Conservation (phyloP, 73 alveolate species). For the Stentor coeruleus region DNA sequence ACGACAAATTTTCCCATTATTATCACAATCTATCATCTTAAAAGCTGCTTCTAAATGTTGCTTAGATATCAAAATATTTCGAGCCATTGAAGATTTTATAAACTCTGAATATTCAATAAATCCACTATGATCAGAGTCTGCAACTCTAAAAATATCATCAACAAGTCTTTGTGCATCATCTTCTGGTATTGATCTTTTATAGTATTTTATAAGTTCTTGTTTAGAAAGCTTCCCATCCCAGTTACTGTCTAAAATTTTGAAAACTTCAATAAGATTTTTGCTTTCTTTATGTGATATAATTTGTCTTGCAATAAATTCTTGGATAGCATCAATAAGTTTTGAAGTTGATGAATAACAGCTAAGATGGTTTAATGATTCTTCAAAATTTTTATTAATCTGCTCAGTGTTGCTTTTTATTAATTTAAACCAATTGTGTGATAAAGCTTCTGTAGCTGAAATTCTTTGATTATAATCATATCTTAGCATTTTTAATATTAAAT, state of each 20-base stretch:
- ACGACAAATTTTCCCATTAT: not conserved
- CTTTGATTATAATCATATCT: not conserved
- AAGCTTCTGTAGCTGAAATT: not conserved
- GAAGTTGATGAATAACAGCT: not conserved
- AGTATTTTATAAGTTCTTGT: constrained; percentile 4
- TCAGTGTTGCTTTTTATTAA: not conserved
- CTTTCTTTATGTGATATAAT: not conserved
- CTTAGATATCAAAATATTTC: not conserved
- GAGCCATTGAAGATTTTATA: not conserved
- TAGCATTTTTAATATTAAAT: not conserved
- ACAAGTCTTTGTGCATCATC: not conserved
- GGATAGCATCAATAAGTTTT: constrained; percentile 16
- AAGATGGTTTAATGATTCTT: not conserved
- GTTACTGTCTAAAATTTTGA: constrained; percentile 11
- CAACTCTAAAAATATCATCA: not conserved
- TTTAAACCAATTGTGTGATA: not conserved
- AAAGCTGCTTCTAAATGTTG: constrained; percentile 9
- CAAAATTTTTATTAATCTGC: not conserved
- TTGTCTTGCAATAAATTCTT: not conserved
- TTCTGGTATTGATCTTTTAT: not conserved
- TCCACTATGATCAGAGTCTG: not conserved
- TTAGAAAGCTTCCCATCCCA: constrained; percentile 8
- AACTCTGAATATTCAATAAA: constrained; percentile 8
- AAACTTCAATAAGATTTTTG: not conserved
- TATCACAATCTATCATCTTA: not conserved